phyloP scores from a whole-genome alignment of 139 green algal species.

The Micractinium sp. region DNA sequence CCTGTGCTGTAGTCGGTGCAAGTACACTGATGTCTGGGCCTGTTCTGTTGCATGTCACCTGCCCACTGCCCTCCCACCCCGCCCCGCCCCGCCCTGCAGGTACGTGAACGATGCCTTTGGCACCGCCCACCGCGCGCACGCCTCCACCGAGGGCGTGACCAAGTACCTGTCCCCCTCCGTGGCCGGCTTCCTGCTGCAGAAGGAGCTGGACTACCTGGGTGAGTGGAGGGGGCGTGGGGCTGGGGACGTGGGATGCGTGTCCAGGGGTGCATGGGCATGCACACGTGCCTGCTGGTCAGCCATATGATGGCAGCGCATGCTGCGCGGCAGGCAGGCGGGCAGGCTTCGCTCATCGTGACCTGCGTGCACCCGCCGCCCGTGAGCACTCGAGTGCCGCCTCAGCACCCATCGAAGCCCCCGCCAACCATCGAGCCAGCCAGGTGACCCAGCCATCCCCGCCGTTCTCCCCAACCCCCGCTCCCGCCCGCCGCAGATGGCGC shows the following conservation, averaged over 20 bases:
- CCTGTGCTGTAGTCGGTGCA: too few species aligned
- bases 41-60: too few species aligned
- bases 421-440: not conserved
- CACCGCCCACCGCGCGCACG: slow-evolving; percentile 97
- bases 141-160: slow-evolving; percentile 98
- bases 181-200: slow-evolving; percentile 89
- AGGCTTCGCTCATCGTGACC: not conserved
- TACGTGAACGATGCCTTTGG: slow-evolving; percentile 99
- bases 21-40: too few species aligned
- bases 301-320: not conserved
- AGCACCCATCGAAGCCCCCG: too few species aligned
- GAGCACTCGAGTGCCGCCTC: too few species aligned
- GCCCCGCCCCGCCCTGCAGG: slow-evolving; percentile 40
- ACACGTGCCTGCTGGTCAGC: not conserved
- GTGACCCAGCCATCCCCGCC: too few species aligned
- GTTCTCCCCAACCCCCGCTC: too few species aligned
- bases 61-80: not conserved
- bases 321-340: not conserved
- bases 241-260: too few species aligned
- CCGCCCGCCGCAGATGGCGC: slow-evolving; percentile 70
- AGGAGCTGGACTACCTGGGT: slow-evolving; percentile 95
- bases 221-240: slow-evolving; percentile 16
- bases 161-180: slow-evolving; percentile 80
- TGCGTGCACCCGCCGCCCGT: not conserved
- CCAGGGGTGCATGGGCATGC: too few species aligned